Evolutionary conservation across 2,329 filamentous ascomycete species (phyloP).

Genomic region (Venturia effusa): DNA sequence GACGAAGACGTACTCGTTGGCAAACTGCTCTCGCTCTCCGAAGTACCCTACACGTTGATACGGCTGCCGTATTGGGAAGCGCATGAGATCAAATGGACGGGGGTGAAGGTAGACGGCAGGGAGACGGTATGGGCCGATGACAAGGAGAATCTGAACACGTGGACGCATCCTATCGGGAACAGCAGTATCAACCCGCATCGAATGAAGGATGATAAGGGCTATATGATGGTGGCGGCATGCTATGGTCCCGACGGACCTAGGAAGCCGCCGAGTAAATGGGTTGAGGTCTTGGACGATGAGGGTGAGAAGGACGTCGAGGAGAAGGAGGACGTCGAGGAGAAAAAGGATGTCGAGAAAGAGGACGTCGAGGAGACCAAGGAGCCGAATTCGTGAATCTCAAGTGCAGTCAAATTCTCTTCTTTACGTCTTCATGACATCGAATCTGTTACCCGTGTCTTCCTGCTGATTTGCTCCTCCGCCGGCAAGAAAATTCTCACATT

Average conservation of each 20-base stretch:
- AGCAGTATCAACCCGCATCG: slow-evolving; percentile 8
- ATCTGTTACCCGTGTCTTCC: too few relatives aligned
- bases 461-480: too few relatives aligned
- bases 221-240: slow-evolving; percentile 10
- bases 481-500: too few relatives aligned
- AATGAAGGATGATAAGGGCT: slow-evolving; percentile 7
- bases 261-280: slow-evolving; percentile 1
- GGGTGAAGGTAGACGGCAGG: neutral
- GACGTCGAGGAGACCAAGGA: too few relatives aligned
- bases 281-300: neutral
- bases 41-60: neutral
- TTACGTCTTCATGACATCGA: too few relatives aligned
- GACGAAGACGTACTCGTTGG: slow-evolving; percentile 10
- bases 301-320: neutral
- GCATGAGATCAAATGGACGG: slow-evolving; percentile 5
- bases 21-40: neutral
- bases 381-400: too few relatives aligned
- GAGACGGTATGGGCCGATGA: slow-evolving; percentile 7
- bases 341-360: too few relatives aligned
- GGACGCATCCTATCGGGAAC: neutral
- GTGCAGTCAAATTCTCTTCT: too few relatives aligned
- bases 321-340: too few relatives aligned
- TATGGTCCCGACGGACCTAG: slow-evolving; percentile 7
- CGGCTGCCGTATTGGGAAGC: neutral
- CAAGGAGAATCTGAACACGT: neutral